These are phyloP conservation scores for Fusarium stilboides DNA, from an alignment of 2,329 filamentous ascomycete species.

Conservation along the genomic window DNA sequence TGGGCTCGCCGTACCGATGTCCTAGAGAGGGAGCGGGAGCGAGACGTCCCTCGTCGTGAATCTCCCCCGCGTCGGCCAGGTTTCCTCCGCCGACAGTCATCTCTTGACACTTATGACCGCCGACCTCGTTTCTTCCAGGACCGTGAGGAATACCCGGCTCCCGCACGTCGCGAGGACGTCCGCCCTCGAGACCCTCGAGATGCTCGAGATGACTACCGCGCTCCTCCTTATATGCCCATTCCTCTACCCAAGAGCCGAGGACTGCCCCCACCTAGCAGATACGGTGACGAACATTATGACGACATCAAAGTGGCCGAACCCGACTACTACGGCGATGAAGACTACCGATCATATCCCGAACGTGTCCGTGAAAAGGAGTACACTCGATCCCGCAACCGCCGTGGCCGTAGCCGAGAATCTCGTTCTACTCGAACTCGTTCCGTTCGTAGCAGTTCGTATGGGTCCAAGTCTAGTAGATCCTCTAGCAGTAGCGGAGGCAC, in stretches of 20 bases:
- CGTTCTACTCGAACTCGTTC: slow-evolving; percentile 58
- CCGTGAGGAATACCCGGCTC: slow-evolving; percentile 75
- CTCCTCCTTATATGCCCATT: slow-evolving; percentile 71
- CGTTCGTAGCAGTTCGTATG: slow-evolving; percentile 60
- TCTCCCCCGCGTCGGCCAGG: slow-evolving; percentile 73
- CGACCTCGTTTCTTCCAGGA: slow-evolving; percentile 66
- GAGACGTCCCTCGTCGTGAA: slow-evolving; percentile 62
- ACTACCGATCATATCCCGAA: slow-evolving; percentile 75
- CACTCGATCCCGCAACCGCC: slow-evolving; percentile 62
- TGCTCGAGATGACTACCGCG: slow-evolving; percentile 64
- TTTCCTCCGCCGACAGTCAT: slow-evolving; percentile 86
- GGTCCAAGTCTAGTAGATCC: slow-evolving; percentile 62
- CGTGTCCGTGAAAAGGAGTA: slow-evolving; percentile 74
- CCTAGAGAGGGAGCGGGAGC: slow-evolving; percentile 71
- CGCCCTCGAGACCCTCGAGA: slow-evolving; percentile 55
- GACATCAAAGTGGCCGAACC: slow-evolving; percentile 79
- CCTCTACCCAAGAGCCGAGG: slow-evolving; percentile 76
- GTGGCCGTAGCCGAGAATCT: slow-evolving; percentile 57
- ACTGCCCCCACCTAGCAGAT: slow-evolving; percentile 72
- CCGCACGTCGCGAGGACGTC: slow-evolving; percentile 64
- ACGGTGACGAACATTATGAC: slow-evolving; percentile 70
- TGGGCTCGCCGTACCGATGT: slow-evolving; percentile 68
- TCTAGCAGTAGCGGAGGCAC: slow-evolving; percentile 66
- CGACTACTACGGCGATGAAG: slow-evolving; percentile 79
- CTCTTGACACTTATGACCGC: slow-evolving; percentile 90